phyloP scores from a whole-genome alignment of 129 eudicot genomes.

The Scalesia atractyloides region DNA sequence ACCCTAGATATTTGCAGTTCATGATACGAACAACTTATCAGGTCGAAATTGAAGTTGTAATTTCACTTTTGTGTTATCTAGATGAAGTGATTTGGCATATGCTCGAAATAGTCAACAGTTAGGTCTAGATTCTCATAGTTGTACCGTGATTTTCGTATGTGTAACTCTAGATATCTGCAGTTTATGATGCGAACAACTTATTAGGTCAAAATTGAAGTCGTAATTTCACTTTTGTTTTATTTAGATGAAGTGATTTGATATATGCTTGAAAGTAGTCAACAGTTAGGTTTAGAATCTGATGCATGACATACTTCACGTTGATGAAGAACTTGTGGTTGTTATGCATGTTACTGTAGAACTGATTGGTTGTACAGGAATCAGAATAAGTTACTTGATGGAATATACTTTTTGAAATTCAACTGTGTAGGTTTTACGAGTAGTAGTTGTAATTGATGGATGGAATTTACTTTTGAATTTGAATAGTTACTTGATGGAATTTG shows the following conservation, averaged over 20 bases:
- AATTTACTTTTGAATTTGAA: background rate
- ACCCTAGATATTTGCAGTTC: background rate
- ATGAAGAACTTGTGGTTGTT: background rate
- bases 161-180: background rate
- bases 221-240: conserved; percentile 8
- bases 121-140: too few species aligned
- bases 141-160: background rate
- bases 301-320: background rate
- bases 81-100: too few species aligned
- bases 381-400: background rate
- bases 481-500: too few species aligned
- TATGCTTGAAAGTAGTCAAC: conserved; percentile 15
- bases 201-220: background rate
- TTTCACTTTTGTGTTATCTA: too few species aligned
- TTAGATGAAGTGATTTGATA: conserved; percentile 6
- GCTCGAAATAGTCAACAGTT: background rate
- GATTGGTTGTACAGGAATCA: conserved; percentile 5
- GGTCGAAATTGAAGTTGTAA: background rate
- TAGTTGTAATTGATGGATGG: conserved; percentile 8
- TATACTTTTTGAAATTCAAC: background rate
- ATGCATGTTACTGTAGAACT: conserved; percentile 16
- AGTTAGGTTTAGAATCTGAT: conserved; percentile 16
- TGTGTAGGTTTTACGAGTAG: background rate
- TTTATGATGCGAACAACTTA: background rate
- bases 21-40: background rate